Conservation (phyloP, 257 asterid species). For the Solanum dulcamara region DNA sequence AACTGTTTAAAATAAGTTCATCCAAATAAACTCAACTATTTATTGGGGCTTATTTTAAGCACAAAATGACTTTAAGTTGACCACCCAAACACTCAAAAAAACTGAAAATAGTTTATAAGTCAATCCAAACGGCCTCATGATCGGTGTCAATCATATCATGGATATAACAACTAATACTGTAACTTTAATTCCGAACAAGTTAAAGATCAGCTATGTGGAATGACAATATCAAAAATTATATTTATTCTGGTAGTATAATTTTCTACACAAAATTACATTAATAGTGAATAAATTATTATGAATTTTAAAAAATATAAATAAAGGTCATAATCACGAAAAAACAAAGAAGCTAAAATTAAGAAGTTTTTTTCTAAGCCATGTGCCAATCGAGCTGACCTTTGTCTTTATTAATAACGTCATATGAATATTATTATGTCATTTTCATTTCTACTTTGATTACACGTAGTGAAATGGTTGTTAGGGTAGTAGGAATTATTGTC, state of each 20-base stretch:
- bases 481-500: neutral
- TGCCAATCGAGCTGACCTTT: slow-evolving; percentile 1
- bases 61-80: too few relatives aligned
- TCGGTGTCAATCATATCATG: too few relatives aligned
- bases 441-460: neutral
- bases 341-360: neutral
- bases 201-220: neutral
- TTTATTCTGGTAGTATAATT: neutral
- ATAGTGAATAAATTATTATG: neutral
- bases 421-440: neutral
- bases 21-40: too few relatives aligned
- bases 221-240: neutral
- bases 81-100: too few relatives aligned
- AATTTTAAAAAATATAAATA: neutral
- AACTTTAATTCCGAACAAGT: too few relatives aligned
- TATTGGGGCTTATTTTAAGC: too few relatives aligned
- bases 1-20: too few relatives aligned
- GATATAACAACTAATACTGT: too few relatives aligned
- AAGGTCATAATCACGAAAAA: neutral
- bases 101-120: too few relatives aligned
- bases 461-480: neutral
- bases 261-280: neutral
- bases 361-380: neutral
- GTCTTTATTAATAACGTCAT: neutral
- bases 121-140: too few relatives aligned